These are phyloP conservation scores for Candida palmyrensis DNA, from an alignment of 805 yeast genomes.

Conservation along the genomic window DNA sequence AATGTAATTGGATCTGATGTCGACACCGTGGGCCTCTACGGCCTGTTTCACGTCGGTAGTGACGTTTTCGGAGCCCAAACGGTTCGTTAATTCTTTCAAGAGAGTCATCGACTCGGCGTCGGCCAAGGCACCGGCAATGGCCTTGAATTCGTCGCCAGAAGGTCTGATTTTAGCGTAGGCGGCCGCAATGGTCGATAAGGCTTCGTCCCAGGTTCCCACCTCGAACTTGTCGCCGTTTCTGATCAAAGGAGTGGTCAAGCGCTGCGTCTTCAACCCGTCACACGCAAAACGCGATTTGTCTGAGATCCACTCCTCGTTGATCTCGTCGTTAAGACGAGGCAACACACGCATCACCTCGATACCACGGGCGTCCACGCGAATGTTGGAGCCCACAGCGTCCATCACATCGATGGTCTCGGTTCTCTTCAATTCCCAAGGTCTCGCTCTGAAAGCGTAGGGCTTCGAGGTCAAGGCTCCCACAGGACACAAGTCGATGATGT, in stretches of 20 bases:
- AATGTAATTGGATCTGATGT: constrained; percentile 70
- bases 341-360: constrained; percentile 81
- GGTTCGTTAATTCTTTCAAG: constrained; percentile 72
- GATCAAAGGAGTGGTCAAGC: constrained; percentile 76
- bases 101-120: constrained; percentile 84
- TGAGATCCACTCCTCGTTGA: constrained; percentile 88
- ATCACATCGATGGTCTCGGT: constrained; percentile 81
- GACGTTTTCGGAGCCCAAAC: constrained; percentile 75
- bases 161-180: constrained; percentile 55
- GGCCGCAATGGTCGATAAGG: constrained; percentile 61
- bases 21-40: constrained; percentile 57
- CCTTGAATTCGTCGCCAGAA: constrained; percentile 68
- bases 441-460: constrained; percentile 87
- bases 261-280: constrained; percentile 82
- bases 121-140: constrained; percentile 73
- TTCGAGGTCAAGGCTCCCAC: constrained; percentile 89
- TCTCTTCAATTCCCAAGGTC: constrained; percentile 91
- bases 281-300: constrained; percentile 83
- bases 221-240: constrained; percentile 65
- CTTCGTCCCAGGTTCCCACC: constrained; percentile 85
- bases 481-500: constrained; percentile 83
- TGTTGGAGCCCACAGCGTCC: constrained; percentile 79
- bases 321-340: constrained; percentile 80
- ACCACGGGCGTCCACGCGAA: constrained; percentile 84
- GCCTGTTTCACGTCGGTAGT: constrained; percentile 65